These are phyloP conservation scores for Solanum piurae DNA, from an alignment of 257 asterid species.

Conservation along the genomic window DNA sequence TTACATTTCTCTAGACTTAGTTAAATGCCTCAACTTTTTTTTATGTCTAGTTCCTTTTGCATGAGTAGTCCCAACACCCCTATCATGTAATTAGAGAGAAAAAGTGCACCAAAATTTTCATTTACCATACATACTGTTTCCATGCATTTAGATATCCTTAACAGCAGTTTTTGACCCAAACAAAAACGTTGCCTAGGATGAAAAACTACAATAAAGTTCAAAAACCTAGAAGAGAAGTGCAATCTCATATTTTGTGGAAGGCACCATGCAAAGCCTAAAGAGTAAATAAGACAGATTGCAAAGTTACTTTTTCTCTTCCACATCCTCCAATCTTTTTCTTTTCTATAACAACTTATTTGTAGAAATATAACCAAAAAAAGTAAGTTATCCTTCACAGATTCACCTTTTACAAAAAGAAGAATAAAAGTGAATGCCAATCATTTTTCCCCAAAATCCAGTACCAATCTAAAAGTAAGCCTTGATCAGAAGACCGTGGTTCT, in stretches of 20 bases:
- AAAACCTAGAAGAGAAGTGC: background rate
- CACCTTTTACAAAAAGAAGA: background rate
- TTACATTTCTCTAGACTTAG: background rate
- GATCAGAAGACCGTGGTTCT: background rate
- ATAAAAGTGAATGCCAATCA: background rate
- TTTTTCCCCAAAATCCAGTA: background rate
- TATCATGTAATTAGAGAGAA: background rate
- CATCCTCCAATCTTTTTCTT: background rate
- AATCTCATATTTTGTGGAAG: background rate
- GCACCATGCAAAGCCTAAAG: background rate
- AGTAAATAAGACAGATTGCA: background rate
- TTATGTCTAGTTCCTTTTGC: background rate
- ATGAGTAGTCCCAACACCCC: background rate
- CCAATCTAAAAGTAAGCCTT: background rate
- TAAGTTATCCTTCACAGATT: background rate
- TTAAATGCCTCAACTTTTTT: background rate
- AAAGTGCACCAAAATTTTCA: background rate
- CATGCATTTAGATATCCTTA: background rate
- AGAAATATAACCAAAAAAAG: background rate
- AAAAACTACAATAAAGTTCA: background rate
- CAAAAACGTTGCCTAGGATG: background rate
- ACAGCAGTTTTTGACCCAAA: background rate
- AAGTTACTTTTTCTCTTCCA: background rate
- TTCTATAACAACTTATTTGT: background rate
- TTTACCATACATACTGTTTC: background rate